Base-by-base conservation (phyloP, 78 protist genomes). In the Cavenderia fasciculata region DNA sequence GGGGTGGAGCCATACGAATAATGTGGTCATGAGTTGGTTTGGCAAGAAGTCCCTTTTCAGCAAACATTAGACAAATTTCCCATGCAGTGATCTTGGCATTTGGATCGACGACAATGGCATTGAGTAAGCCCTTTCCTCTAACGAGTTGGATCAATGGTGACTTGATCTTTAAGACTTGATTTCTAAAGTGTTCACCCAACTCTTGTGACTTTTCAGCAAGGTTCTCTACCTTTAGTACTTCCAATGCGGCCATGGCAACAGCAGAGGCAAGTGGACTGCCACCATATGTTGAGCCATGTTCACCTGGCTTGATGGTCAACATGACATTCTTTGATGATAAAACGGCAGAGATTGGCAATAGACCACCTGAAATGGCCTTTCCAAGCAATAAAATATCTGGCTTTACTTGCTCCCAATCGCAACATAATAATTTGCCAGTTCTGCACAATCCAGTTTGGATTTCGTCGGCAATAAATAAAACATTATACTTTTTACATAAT, bases 211-310 rank as follows among this genome's bases (percentile, higher is more conserved):
- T 71, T 56, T 94, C 97, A 12, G 87, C 93, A n/a, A 98, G 95
- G 16, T 76, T 57, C 87, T 98, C 99, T 3, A 98, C 99, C 27
- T 21, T 8, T 31, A 98, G 47, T 31, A 98, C 98, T 29, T 93
- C 31, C 59, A 98, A 94, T 1, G 99, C 97, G 16, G 85, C 99
- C 74, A 95, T 87, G 56, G 97, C 98, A 0, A 97, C 98, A 19
- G 96, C 94, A 47, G 96, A 93, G 6, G 97, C 98, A 23, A 98
- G 31, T 23, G 99, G 99, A 88, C 94, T 95, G 54, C 99, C 99
- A 4, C 99, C 99, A 61, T 61, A 99, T 0, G 99, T 99, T 4
- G 95, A 76, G 38, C 99, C 99, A 92, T 99, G 99, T 62, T 59
- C 74, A 29, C 99, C 99, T 21, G 98, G 98, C 61, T 73, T 75